phyloP scores from a whole-genome alignment of 768 basidiomycete genomes.

The Amanita polypyramis region DNA sequence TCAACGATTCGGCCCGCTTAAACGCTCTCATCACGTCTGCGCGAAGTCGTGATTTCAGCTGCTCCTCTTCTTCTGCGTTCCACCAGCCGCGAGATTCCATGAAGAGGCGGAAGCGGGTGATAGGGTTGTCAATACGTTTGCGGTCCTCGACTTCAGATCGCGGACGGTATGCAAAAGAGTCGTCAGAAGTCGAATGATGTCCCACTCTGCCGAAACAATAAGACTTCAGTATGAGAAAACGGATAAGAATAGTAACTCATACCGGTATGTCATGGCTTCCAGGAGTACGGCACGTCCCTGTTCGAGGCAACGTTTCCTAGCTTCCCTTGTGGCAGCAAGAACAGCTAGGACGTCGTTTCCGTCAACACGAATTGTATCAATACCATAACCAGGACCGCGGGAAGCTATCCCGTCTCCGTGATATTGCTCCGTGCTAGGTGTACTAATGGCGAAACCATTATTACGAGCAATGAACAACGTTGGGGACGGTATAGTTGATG shows the following conservation, averaged over 20 bases:
- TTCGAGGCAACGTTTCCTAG: slow-evolving; percentile 59
- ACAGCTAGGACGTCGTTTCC: slow-evolving; percentile 91
- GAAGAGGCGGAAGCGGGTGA: slow-evolving; percentile 75
- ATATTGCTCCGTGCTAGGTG: slow-evolving; percentile 82
- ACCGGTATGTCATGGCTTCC: slow-evolving; percentile 90
- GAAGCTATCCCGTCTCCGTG: slow-evolving; percentile 89
- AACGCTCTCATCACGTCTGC: slow-evolving; percentile 71
- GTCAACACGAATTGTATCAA: slow-evolving; percentile 87
- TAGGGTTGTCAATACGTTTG: slow-evolving; percentile 86
- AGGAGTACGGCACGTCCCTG: slow-evolving; percentile 75
- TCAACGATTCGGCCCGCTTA: slow-evolving; percentile 61
- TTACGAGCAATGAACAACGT: slow-evolving; percentile 68
- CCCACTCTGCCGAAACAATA: slow-evolving; percentile 46
- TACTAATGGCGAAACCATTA: slow-evolving; percentile 94
- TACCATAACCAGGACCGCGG: slow-evolving; percentile 85
- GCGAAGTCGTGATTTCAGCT: slow-evolving; percentile 57
- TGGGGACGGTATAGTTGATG: slow-evolving; percentile 67
- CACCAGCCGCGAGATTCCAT: slow-evolving; percentile 83
- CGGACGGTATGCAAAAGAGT: slow-evolving; percentile 88
- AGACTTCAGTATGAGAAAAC: slow-evolving; percentile 4
- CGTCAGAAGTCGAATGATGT: slow-evolving; percentile 94
- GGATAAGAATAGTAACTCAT: slow-evolving; percentile 10
- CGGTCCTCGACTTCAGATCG: slow-evolving; percentile 86
- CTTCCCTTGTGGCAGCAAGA: slow-evolving; percentile 60
- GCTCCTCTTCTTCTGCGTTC: slow-evolving; percentile 64